Evolutionary conservation across 257 asterid species (phyloP).

Genomic region (Fraxinus quadrangulata): DNA sequence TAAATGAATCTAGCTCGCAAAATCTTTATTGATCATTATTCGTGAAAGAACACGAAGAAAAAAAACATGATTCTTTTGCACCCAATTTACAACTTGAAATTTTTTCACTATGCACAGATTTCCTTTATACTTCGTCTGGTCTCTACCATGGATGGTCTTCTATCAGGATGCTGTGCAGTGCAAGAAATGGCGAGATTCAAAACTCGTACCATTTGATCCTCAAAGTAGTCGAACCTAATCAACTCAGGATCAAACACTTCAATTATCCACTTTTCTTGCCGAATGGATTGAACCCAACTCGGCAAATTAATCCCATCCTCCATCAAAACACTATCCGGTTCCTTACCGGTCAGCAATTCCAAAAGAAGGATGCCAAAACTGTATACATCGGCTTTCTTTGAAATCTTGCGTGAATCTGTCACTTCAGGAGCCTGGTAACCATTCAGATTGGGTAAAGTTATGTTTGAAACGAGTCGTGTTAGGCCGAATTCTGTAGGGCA

Average conservation of each 20-base stretch:
- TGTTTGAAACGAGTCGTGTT: slow-evolving; percentile 41
- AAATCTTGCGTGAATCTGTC: slow-evolving; percentile 27
- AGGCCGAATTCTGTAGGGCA: slow-evolving; percentile 50
- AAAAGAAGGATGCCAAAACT: slow-evolving; percentile 53
- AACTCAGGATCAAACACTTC: slow-evolving; percentile 47
- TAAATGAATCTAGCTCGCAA: too few species aligned
- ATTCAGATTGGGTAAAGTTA: slow-evolving; percentile 18
- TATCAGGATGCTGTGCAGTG: slow-evolving; percentile 36
- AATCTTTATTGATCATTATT: too few species aligned
- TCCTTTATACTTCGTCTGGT: slow-evolving; percentile 31
- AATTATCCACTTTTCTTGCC: slow-evolving; percentile 34
- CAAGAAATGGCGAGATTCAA: slow-evolving; percentile 53
- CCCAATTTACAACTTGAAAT: too few species aligned
- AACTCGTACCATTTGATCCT: slow-evolving; percentile 43
- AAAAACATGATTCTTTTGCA: too few species aligned
- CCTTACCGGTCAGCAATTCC: slow-evolving; percentile 51
- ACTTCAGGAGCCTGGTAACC: slow-evolving; percentile 65
- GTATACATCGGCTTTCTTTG: slow-evolving; percentile 57
- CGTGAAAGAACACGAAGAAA: too few species aligned
- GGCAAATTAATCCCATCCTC: slow-evolving; percentile 53
- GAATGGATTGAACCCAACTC: slow-evolving; percentile 44
- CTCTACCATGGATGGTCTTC: slow-evolving; percentile 48
- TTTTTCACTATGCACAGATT: slow-evolving; percentile 18
- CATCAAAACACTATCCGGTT: slow-evolving; percentile 28
- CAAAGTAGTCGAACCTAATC: slow-evolving; percentile 21